phyloP scores from a whole-genome alignment of 2,329 filamentous ascomycete species.

The Talaromyces verruculosus region DNA sequence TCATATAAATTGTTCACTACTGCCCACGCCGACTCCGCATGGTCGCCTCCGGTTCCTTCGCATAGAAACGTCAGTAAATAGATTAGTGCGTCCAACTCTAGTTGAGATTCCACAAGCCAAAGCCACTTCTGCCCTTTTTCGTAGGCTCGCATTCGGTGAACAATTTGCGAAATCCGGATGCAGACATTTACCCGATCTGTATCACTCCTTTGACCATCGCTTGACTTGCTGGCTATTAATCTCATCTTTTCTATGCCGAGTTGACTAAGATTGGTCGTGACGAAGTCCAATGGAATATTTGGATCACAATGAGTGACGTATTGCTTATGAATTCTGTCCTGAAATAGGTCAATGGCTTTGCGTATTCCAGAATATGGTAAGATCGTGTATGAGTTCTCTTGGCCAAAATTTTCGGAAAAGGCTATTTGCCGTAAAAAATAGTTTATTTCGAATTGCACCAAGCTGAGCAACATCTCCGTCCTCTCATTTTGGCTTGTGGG shows the following conservation, averaged over 20 bases:
- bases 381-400: not conserved
- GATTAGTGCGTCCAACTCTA: not conserved
- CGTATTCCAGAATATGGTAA: not conserved
- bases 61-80: not conserved
- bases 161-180: not conserved
- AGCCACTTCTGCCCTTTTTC: not conserved
- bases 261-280: not conserved
- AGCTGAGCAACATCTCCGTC: not conserved
- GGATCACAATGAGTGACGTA: not conserved
- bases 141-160: not conserved
- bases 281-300: constrained; percentile 8
- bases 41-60: not conserved
- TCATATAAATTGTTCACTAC: not conserved
- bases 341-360: constrained; percentile 4
- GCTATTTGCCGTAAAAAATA: not conserved
- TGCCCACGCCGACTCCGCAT: not conserved
- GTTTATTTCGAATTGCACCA: not conserved
- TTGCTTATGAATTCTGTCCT: not conserved
- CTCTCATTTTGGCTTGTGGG: constrained; percentile 3
- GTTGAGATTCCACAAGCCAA: not conserved
- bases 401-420: not conserved
- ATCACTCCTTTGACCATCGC: not conserved
- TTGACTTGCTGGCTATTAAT: not conserved
- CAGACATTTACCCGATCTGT: not conserved
- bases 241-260: constrained; percentile 1